These are phyloP conservation scores for Ophiostoma tasmaniense DNA, from an alignment of 2,329 filamentous ascomycete genomes.

Conservation along the genomic window DNA sequence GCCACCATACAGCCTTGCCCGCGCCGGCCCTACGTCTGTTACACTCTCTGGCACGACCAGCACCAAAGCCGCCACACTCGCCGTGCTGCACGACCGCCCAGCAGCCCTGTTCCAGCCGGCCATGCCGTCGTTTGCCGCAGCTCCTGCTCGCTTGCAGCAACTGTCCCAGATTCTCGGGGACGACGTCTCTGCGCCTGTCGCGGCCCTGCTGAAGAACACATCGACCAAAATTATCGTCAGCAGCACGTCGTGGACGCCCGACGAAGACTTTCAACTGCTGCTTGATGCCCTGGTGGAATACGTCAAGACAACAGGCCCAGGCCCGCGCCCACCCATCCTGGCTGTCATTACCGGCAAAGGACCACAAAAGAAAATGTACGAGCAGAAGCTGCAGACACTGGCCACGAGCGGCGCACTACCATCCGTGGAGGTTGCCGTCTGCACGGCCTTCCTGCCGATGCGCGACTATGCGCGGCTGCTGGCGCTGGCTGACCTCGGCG, in stretches of 20 bases:
- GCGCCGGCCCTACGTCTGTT: constrained; percentile 20
- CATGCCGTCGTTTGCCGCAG: constrained; percentile 13
- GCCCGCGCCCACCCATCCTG: constrained; percentile 54
- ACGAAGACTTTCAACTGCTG: constrained; percentile 87
- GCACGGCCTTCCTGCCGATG: constrained; percentile 77
- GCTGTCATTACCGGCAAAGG: constrained; percentile 94
- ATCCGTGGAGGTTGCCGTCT: constrained; percentile 63
- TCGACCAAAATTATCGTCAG: constrained; percentile 58
- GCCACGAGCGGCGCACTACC: constrained; percentile 54
- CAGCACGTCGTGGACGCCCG: constrained; percentile 93
- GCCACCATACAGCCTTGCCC: constrained; percentile 53
- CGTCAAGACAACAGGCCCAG: constrained; percentile 19
- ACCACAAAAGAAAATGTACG: constrained; percentile 69
- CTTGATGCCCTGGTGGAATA: constrained; percentile 75
- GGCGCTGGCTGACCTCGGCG: constrained; percentile 76
- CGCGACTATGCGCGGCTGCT: constrained; percentile 78
- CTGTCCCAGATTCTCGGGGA: constrained; percentile 15
- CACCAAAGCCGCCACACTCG: constrained; percentile 31
- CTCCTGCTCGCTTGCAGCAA: constrained; percentile 8
- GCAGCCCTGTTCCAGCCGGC: constrained; percentile 73
- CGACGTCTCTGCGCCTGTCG: not conserved
- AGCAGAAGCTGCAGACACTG: constrained; percentile 55
- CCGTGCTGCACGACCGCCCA: constrained; percentile 79
- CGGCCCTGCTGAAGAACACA: not conserved
- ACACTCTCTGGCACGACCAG: constrained; percentile 21